A percentile compares a stretch with the other conserved stretches of the same genome.
Evolutionary conservation across 1,284 basidiomycete genomes (phyloP).

Genomic region (Heterobasidion occidentale): DNA sequence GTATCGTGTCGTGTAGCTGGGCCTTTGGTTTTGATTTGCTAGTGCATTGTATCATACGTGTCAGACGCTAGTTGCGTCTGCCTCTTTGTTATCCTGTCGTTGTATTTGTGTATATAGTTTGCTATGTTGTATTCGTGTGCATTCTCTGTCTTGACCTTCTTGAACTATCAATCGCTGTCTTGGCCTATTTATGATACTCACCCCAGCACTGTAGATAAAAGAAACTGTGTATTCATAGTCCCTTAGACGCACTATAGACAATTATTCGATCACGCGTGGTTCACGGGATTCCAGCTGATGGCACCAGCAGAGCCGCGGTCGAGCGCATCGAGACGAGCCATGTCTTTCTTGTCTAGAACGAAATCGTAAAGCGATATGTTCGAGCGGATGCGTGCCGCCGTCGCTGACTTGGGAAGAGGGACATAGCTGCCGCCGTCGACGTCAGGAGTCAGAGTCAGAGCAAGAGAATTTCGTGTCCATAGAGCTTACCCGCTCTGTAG

Average conservation of each 20-base stretch:
- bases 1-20: too few species aligned
- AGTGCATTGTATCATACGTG: too few species aligned
- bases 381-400: constrained; percentile 53
- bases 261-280: constrained; percentile 14
- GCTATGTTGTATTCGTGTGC: neutral
- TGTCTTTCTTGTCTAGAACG: constrained; percentile 52
- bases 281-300: constrained; percentile 68
- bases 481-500: constrained; percentile 57
- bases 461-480: neutral
- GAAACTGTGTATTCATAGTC: too few species aligned
- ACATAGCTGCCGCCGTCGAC: constrained; percentile 35
- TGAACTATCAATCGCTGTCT: too few species aligned
- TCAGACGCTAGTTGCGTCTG: neutral
- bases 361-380: constrained; percentile 73
- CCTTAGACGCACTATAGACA: too few species aligned
- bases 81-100: neutral
- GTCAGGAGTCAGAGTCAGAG: neutral
- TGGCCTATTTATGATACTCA: too few species aligned
- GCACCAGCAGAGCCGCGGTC: constrained; percentile 59
- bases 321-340: constrained; percentile 50
- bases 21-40: neutral
- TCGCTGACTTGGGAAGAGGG: constrained; percentile 74
- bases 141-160: neutral
- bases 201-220: too few species aligned
- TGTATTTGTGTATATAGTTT: neutral